Base-by-base conservation (phyloP, 2,329 filamentous ascomycete genomes). In the Fusarium metavorans region DNA sequence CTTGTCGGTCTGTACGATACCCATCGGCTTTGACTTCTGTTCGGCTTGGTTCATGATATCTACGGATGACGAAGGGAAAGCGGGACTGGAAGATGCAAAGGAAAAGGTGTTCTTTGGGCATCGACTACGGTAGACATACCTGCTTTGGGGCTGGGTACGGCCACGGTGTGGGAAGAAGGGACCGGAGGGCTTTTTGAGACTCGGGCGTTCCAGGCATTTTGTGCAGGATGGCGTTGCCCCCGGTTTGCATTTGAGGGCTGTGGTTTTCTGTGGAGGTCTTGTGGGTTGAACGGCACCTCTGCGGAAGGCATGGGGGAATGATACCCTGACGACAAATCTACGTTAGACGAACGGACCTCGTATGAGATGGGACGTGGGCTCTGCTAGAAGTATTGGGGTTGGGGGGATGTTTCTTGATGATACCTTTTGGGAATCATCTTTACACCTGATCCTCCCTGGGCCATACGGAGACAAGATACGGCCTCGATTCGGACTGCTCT, bases 291-390 rank as follows among this genome's bases (percentile, higher is more conserved):
- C 69, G 66, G 75, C 66, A 75, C 73, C 71, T 76, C 62, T 71
- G 72, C 68, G 70, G 74, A 74, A 68, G 64, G 74, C 62, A 73
- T 54, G 80, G 72, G 73, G 77, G 76, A 77, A 82, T 79, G 80
- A 83, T 82, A 83, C 81, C 79, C 81, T 80, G 78, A 82, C 77
- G 80, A 81, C 74, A 79, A 77, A 75, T 77, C 76, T 79, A 80
- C 77, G 79, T 80, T 80, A 79, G 76, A 82, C 74, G 78, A 79
- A 76, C 71, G 69, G 72, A 77, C 73, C 78, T 77, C 76, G 48
- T 52, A 77, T 74, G 79, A 75, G 74, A 73, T 63, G 74, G 71
- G 72, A 73, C 72, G 71, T 72, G 71, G 70, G 59, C 62, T 77
- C 75, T 71, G 39, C 69, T 79, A 76, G 73, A 80, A 71, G 78